Evolutionary conservation across 805 yeast genomes (phyloP).

Genomic region (Saccharomycopsis vini): DNA sequence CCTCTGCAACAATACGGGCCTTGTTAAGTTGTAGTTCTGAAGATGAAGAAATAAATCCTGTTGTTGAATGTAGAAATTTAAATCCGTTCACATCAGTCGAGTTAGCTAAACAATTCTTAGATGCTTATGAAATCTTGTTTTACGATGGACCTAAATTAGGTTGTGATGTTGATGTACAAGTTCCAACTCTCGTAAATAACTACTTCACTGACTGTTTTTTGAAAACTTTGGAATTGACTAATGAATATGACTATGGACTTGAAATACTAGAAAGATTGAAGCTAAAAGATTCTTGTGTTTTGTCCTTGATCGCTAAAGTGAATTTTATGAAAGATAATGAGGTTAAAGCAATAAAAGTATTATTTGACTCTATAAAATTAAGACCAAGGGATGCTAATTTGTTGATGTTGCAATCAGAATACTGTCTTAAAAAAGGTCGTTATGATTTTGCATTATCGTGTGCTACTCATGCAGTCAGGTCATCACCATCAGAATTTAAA

Average conservation of each 20-base stretch:
- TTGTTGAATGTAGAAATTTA: conserved; percentile 77
- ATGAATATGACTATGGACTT: conserved; percentile 51
- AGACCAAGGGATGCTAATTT: conserved; percentile 49
- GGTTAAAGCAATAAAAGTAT: conserved; percentile 43
- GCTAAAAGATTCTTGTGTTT: conserved; percentile 46
- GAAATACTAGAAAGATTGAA: conserved; percentile 47
- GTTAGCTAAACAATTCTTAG: conserved; percentile 45
- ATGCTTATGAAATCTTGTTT: conserved; percentile 59
- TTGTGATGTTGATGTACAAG: conserved; percentile 56
- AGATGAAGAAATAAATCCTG: conserved; percentile 63
- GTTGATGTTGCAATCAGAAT: conserved; percentile 48
- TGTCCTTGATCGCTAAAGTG: conserved; percentile 46
- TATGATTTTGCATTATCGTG: conserved; percentile 49
- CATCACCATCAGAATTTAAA: conserved; percentile 66
- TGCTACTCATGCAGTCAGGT: conserved; percentile 56
- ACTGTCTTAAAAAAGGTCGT: conserved; percentile 43
- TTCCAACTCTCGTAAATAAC: conserved; percentile 54
- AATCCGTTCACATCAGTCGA: conserved; percentile 57
- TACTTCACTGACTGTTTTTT: conserved; percentile 70
- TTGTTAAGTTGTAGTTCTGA: conserved; percentile 43
- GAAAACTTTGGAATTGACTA: conserved; percentile 55
- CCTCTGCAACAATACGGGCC: conserved; percentile 64
- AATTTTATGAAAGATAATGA: conserved; percentile 49
- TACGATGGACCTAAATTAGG: conserved; percentile 62
- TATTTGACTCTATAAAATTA: conserved; percentile 40